Evolutionary conservation across 352 stramenopile species (phyloP).

Genomic region (Globisporangium emineosum): DNA sequence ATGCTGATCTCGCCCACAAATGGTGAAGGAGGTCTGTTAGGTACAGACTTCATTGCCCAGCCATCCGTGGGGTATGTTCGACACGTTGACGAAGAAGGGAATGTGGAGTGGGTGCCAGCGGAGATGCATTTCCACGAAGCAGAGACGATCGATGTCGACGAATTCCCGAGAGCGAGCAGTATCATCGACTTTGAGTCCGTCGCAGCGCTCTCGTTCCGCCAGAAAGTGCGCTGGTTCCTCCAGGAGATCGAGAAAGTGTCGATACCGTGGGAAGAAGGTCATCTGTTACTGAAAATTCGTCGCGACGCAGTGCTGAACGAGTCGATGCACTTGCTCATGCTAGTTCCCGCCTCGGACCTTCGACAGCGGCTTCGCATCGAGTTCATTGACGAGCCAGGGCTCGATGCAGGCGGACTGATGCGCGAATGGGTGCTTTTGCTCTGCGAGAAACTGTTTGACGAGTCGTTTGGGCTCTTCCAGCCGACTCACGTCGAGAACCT

Average conservation of each 20-base stretch:
- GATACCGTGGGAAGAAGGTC: constrained; percentile 73
- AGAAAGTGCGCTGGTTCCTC: constrained; percentile 79
- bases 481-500: constrained; percentile 70
- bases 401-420: constrained; percentile 74
- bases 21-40: constrained; percentile 7
- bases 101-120: constrained; percentile 69
- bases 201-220: constrained; percentile 61
- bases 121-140: constrained; percentile 63
- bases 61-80: constrained; percentile 74
- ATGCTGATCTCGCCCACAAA: constrained; percentile 12
- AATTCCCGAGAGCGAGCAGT: constrained; percentile 68
- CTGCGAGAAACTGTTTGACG: constrained; percentile 76
- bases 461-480: constrained; percentile 73
- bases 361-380: constrained; percentile 76
- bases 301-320: constrained; percentile 72
- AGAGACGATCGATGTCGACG: constrained; percentile 61
- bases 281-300: constrained; percentile 76
- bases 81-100: constrained; percentile 62
- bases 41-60: constrained; percentile 51
- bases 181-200: constrained; percentile 78
- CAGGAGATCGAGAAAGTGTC: constrained; percentile 75
- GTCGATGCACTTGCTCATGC: constrained; percentile 82
- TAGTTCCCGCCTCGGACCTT: constrained; percentile 65
- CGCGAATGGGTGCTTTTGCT: constrained; percentile 79
- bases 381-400: constrained; percentile 76